Evolutionary conservation across 306 rosid species (phyloP).

Genomic region (Castanospermum australe): DNA sequence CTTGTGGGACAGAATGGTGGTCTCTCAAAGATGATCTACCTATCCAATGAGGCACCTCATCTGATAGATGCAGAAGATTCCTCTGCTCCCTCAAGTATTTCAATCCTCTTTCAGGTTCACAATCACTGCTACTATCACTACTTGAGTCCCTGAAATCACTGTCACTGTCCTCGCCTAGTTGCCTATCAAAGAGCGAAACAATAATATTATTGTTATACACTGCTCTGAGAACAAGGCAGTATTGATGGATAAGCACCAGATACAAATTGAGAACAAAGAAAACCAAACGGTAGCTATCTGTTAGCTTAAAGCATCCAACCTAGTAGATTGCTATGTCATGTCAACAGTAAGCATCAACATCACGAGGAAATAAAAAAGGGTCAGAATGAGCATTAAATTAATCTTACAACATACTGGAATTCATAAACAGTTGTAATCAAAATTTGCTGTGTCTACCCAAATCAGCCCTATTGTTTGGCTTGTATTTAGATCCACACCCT

Average conservation of each 20-base stretch:
- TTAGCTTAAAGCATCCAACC: neutral
- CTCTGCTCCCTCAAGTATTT: constrained; percentile 48
- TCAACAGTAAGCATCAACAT: neutral
- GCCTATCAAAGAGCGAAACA: constrained; percentile 46
- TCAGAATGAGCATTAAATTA: neutral
- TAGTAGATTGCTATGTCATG: neutral
- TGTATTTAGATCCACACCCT: neutral
- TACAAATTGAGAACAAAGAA: neutral
- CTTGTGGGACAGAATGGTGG: constrained; percentile 48
- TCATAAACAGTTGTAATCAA: neutral
- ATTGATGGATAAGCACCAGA: neutral
- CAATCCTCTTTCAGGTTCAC: constrained; percentile 55
- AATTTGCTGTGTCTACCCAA: neutral
- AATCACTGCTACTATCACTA: constrained; percentile 87
- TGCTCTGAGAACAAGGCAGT: neutral
- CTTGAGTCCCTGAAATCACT: constrained; percentile 85
- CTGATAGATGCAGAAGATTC: constrained; percentile 39
- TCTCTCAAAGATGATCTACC: constrained; percentile 63
- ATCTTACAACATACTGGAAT: neutral
- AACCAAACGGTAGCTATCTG: neutral
- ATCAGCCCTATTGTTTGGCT: neutral
- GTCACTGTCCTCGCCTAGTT: constrained; percentile 79
- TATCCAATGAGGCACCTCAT: constrained; percentile 48
- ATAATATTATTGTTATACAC: neutral
- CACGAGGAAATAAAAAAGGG: neutral